Conservation (phyloP, 768 basidiomycete genomes). For the Leccinellum rugosiceps region DNA sequence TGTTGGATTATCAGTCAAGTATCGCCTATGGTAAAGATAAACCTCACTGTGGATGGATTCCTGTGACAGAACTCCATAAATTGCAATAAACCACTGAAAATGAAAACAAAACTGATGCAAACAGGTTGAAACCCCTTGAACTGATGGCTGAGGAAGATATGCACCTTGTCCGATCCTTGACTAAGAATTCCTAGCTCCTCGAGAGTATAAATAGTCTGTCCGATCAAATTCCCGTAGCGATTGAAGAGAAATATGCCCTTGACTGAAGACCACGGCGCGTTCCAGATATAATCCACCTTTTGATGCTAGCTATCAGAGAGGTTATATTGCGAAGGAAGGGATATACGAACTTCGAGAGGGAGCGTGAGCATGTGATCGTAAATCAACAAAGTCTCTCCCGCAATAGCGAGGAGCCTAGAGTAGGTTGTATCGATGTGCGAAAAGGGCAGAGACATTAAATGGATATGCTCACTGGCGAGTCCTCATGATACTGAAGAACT, state of each 20-base stretch:
- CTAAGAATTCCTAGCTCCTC: conserved; percentile 13
- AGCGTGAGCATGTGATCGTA: conserved; percentile 15
- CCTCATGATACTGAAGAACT: not conserved
- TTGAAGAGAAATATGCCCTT: conserved; percentile 16
- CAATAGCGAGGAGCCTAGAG: not conserved
- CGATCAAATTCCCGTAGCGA: conserved; percentile 12
- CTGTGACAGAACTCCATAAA: not conserved
- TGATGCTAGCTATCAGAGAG: not conserved
- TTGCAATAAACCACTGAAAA: not conserved
- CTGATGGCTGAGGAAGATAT: not conserved
- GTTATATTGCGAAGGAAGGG: not conserved
- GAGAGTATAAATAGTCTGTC: conserved; percentile 6
- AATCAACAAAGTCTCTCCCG: conserved; percentile 2
- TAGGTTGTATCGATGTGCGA: not conserved
- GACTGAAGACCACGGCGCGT: not conserved
- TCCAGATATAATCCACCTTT: conserved; percentile 10
- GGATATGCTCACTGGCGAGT: not conserved
- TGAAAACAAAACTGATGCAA: conserved; percentile 7
- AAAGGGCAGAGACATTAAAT: too few species aligned
- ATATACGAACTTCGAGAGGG: conserved; percentile 8
- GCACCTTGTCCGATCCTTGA: conserved; percentile 4
- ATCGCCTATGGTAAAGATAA: not conserved
- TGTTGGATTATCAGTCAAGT: not conserved
- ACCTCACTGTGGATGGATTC: conserved; percentile 15
- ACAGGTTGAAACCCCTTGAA: not conserved